Conservation (phyloP, 768 basidiomycete species). For the Pleurotus tuber-regium region DNA sequence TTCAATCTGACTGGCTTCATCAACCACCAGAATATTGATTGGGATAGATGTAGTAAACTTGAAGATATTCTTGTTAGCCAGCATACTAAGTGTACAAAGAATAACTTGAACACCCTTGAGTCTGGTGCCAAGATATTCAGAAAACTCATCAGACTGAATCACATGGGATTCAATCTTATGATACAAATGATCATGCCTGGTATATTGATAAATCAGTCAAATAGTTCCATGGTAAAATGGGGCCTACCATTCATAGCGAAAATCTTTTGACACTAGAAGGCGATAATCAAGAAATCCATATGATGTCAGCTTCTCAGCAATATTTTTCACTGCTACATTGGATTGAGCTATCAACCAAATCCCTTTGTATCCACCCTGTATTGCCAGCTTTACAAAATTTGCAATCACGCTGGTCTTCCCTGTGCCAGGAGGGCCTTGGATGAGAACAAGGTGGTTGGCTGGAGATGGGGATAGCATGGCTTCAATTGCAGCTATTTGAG, state of each 20-base stretch:
- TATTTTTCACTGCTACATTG: constrained; percentile 88
- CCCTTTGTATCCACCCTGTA: constrained; percentile 37
- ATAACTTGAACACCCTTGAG: constrained; percentile 48
- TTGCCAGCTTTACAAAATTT: constrained; percentile 50
- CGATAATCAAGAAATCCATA: constrained; percentile 55
- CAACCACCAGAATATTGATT: constrained; percentile 50
- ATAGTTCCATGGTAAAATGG: not conserved
- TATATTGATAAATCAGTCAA: constrained; percentile 11
- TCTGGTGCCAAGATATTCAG: constrained; percentile 9
- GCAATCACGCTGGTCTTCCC: constrained; percentile 77
- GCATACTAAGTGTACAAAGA: constrained; percentile 77
- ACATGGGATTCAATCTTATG: constrained; percentile 41
- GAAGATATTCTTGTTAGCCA: constrained; percentile 40
- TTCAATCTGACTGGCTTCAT: constrained; percentile 66
- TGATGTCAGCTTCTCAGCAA: constrained; percentile 73
- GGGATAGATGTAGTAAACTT: constrained; percentile 34
- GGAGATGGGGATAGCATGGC: constrained; percentile 40
- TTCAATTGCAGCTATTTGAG: constrained; percentile 47
- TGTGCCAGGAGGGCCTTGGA: constrained; percentile 64
- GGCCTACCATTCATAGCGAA: constrained; percentile 61
- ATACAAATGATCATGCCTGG: constrained; percentile 84
- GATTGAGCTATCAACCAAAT: constrained; percentile 85
- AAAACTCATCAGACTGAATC: constrained; percentile 47
- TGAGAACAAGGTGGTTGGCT: constrained; percentile 35
- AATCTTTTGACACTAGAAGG: constrained; percentile 69